phyloP scores from a whole-genome alignment of 2,329 filamentous ascomycete genomes.

The Neofusicoccum cordaticola region DNA sequence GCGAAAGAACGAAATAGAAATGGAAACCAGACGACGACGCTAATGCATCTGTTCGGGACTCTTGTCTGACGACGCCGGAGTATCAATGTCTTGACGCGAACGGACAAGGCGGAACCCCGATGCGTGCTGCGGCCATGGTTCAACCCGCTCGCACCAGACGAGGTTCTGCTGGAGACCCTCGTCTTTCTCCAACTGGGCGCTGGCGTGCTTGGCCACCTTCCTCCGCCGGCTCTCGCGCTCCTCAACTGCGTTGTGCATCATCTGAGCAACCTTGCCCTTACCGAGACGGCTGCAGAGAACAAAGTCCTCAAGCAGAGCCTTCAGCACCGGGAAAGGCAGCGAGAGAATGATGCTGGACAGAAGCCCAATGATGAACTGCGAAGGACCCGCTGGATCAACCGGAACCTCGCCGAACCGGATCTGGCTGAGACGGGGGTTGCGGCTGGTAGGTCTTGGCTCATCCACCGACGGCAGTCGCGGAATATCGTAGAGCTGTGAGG shows the following conservation, averaged over 20 bases:
- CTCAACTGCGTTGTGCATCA: constrained; percentile 42
- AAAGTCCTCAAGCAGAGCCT: constrained; percentile 62
- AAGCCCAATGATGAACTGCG: constrained; percentile 43
- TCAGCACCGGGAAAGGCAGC: constrained; percentile 65
- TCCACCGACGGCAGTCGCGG: constrained; percentile 45
- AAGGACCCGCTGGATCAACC: constrained; percentile 39
- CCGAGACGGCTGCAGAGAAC: constrained; percentile 49
- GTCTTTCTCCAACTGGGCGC: constrained; percentile 22
- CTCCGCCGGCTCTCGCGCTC: constrained; percentile 44
- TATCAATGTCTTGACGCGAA: constrained; percentile 27
- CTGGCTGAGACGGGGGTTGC: constrained; percentile 56
- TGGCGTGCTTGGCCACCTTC: constrained; percentile 30
- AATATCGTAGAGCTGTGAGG: constrained; percentile 45
- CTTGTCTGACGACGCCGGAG: constrained; percentile 27
- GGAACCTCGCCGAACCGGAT: constrained; percentile 72
- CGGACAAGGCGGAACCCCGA: constrained; percentile 37
- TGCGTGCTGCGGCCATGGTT: constrained; percentile 33
- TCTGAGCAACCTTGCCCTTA: constrained; percentile 35
- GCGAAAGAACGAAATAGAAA: neutral
- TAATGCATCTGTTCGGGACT: neutral
- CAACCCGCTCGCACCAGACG: constrained; percentile 36
- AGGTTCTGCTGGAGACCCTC: constrained; percentile 28
- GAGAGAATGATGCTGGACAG: constrained; percentile 69
- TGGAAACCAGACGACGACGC: neutral
- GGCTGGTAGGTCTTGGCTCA: constrained; percentile 36